Evolutionary conservation across 495 filamentous ascomycete genomes (phyloP), one percentile per base, ranked within the genome.

Genomic region (Penicillium subrubescens): DNA sequence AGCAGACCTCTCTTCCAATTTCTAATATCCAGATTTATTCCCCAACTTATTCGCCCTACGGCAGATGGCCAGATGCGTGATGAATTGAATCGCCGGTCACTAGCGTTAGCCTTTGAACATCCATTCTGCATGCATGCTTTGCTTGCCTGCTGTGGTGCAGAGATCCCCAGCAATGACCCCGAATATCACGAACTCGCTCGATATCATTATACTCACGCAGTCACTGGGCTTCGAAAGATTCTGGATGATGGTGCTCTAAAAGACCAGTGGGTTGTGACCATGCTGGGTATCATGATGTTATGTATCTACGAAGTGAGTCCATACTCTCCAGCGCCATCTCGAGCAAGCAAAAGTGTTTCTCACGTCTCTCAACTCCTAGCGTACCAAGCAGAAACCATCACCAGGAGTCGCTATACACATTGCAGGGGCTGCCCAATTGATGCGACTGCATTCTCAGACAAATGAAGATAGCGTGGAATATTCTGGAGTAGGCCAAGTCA

Each of bases 361-460:
- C 1, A 41, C 37, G 5, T 41, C 37, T 37, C 37, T 41, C 37
- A 5, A 41, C 5, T 37, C n/a, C 34, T 10, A 54, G 21, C 46
- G 35, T 53, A 34, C n/a, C 35, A 59, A 43, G 17, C 1, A 23
- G 68, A 57, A 69, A 34, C 59, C 65, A 8, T 71, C 71, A 3
- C 31, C 31, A 19, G 66, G 68, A 3, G 66, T 71, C 0, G 53
- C 59, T 31, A 46, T 68, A 17, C 71, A 73, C 61, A 52, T 73
- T 6, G 54, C 51, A 8, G 71, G 71, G 0, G 65, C 66, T 8
- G 71, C 71, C 1, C 66, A 62, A 25, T 52, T 71, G 25, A 67
- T 73, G 31, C 62, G 61, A 33, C 15, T 70, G 21, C 21, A 53
- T 8, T 64, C 61, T 37, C 37, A 35, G 5, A 12, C 29, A 2